Base-by-base conservation (phyloP, 2,329 filamentous ascomycete species). In the Escovopsis weberi region DNA sequence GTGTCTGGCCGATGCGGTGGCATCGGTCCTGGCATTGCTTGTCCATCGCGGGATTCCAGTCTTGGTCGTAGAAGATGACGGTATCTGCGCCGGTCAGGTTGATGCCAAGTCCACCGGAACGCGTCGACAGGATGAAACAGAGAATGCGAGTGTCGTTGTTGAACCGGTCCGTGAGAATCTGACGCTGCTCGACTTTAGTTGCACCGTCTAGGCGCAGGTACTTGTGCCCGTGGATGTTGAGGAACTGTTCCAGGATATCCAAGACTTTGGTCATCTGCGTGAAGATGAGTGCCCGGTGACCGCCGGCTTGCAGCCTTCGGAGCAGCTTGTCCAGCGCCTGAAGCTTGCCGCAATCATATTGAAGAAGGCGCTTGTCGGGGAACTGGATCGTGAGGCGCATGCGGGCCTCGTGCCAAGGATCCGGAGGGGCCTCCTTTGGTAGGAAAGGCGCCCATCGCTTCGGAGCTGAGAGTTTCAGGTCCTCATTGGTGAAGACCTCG, bases 41-140 rank as follows among this genome's bases (percentile, higher is more conserved):
- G 67, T 98, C 91, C 91, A 98, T 98, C 41, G 93, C 91, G 0
- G 91, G 91, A 55, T 98, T 98, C 93, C 93, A 98, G 59, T 98
- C 91, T 46, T 96, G 80, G 56, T 98, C 91, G 63, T 96, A 98
- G 62, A 98, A 98, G 51, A 98, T 95, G 54, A 98, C 91, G 0
- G 88, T 94, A 59, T 96, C 91, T 5, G 91, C 91, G 39, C 91
- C 91, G 0, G 89, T 96, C 37, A 98, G 70, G 54, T 98, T 98
- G 66, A 98, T 94, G 44, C 91, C 91, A 1, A 98, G 70, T 43
- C 91, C 91, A 51, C 91, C 91, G 0, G 91, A 95, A 44, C 91
- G 79, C 40, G 87, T 94, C 0, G 89, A 96, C 5, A 98, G 67
- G 53, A 98, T 98, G 65, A 98, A 98, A 48, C 82, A 89, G 12